Evolutionary conservation across 805 yeast genomes (phyloP).

Genomic region (Kodamaea kakaduensis): DNA sequence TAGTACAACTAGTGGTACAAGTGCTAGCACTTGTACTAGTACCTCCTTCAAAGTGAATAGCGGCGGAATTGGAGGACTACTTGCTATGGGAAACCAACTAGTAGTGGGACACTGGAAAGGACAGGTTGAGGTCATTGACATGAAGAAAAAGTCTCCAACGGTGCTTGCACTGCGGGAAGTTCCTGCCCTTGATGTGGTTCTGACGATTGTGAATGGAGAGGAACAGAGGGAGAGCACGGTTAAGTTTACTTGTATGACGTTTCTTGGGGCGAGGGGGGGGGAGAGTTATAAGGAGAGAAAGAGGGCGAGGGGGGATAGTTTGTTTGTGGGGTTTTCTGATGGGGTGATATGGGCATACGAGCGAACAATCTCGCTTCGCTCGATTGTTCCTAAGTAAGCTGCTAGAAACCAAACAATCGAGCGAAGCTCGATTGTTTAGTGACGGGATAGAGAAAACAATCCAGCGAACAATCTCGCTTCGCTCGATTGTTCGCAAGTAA

Average conservation of each 20-base stretch:
- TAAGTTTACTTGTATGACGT: constrained; percentile 10
- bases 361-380: too few relatives aligned
- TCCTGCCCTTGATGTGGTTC: not conserved
- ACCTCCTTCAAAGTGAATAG: constrained; percentile 12
- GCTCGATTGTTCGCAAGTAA: too few relatives aligned
- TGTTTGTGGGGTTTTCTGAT: constrained; percentile 2
- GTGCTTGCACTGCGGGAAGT: constrained; percentile 11
- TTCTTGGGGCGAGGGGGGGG: not conserved
- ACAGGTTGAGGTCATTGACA: constrained; percentile 21
- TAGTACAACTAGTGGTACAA: too few relatives aligned
- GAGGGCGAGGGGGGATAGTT: not conserved
- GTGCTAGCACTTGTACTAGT: too few relatives aligned
- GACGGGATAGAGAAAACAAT: too few relatives aligned
- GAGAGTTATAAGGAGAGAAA: not conserved
- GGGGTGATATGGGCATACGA: not conserved
- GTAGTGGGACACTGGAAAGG: constrained; percentile 53
- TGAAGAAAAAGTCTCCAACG: constrained; percentile 35
- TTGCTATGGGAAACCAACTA: constrained; percentile 16
- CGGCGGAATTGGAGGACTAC: constrained; percentile 19
- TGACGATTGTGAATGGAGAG: constrained; percentile 2
- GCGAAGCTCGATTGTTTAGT: too few relatives aligned
- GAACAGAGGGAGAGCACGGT: constrained; percentile 4
- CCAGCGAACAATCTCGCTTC: too few relatives aligned
- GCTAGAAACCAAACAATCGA: too few relatives aligned
- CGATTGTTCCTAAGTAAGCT: too few relatives aligned